Evolutionary conservation across 495 filamentous ascomycete genomes (phyloP), one percentile per base, ranked within the genome.

Genomic region (Aspergillus diversus): DNA sequence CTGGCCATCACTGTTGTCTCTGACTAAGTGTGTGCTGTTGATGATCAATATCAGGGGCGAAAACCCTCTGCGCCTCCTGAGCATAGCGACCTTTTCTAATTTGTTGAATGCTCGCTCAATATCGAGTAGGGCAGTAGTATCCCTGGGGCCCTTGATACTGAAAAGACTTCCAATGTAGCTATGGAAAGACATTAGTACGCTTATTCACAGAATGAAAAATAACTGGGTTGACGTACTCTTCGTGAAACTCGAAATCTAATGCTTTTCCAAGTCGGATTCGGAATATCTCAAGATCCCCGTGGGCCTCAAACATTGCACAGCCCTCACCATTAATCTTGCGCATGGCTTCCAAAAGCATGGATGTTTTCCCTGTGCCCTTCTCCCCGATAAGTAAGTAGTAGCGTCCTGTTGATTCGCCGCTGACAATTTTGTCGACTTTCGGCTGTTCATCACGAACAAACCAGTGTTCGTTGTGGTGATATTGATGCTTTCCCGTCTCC

Each of bases 31-130:
- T 53, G 90, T 89, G 66, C 89, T 89, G 71, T 98, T 98, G 70
- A 99, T 86, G 70, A 99, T 94, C 55, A 99, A 71, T 9, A 98
- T 79, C 39, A 98, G 72, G 16, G 95, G 95, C 7, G 67, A 57
- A 59, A 83, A 81, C 7, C 86, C 84, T 48, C 74, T 75, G 27
- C 78, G 69, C n/a, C 88, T 83, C 43, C 91, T 83, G 59, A 72
- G 78, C 17, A 97, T 70, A 0, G 95, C 95, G 8, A 97, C 91
- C 75, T 99, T 99, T 72, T 99, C 94, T 5, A 99, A 77, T 74
- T 98, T 97, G 81, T 99, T 99, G 75, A 99, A 88, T 2, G 95
- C 95, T 15, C 95, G 86, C 69, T 99, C 95, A 55, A 99, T 97
- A 66, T 99, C 95, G 13, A 99, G 80, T 16, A 99, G 73, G 5